phyloP scores from a whole-genome alignment of 495 filamentous ascomycete genomes.

The Aspergillus affinis region DNA sequence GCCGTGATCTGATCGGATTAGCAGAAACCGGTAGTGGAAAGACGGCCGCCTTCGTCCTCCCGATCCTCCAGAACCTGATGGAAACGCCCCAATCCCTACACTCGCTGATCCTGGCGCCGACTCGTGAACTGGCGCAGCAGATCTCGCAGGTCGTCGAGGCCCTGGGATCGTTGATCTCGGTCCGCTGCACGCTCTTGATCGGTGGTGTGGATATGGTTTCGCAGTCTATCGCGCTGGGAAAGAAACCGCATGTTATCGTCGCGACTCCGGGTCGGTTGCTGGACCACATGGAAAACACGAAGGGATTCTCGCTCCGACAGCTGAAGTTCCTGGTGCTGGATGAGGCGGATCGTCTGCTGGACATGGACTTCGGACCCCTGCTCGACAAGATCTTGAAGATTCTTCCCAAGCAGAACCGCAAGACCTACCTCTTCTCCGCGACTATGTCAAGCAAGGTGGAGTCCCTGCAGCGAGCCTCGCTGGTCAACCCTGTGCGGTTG shows the following conservation, averaged over 20 bases:
- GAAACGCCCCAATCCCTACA: conserved; percentile 77
- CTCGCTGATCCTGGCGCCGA: conserved; percentile 82
- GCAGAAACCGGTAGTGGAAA: conserved; percentile 96
- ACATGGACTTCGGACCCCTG: conserved; percentile 91
- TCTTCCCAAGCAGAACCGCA: conserved; percentile 42
- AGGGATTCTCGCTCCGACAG: conserved; percentile 78
- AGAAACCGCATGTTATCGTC: conserved; percentile 83
- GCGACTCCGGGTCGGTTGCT: conserved; percentile 89
- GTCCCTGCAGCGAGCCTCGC: conserved; percentile 80
- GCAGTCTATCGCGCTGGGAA: conserved; percentile 82
- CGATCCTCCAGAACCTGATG: conserved; percentile 84
- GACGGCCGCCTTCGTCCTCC: conserved; percentile 86
- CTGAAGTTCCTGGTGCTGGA: conserved; percentile 92
- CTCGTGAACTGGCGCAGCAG: conserved; percentile 88
- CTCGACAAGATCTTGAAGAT: conserved; percentile 92
- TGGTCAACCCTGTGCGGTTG: conserved; percentile 75
- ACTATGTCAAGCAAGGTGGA: conserved; percentile 94
- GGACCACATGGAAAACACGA: conserved; percentile 95
- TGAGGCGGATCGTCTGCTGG: conserved; percentile 88
- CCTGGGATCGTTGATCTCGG: conserved; percentile 77
- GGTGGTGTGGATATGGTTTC: conserved; percentile 95
- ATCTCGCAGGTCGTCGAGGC: conserved; percentile 82
- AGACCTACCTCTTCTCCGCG: conserved; percentile 90
- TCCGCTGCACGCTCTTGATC: conserved; percentile 75
- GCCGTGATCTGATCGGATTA: conserved; percentile 85